Percentiles rank a stretch among this genome's conserved stretches.
phyloP scores from a whole-genome alignment of 805 yeast genomes.

The Dipodascopsis tothii region DNA sequence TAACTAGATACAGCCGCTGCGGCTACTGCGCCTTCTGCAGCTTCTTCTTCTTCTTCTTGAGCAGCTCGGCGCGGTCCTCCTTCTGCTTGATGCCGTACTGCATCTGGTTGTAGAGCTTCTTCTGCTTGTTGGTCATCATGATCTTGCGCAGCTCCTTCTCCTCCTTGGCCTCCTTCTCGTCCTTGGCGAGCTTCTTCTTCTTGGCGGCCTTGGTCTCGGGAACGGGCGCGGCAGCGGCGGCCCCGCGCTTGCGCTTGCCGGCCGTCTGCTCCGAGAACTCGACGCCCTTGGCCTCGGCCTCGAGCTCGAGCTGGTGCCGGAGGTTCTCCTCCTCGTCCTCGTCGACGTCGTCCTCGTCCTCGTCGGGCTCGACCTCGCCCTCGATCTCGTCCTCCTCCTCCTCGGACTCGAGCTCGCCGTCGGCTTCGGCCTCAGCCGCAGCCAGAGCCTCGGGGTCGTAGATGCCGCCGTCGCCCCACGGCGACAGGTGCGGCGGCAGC shows the following conservation, averaged over 20 bases:
- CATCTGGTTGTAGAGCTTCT: conserved; percentile 89
- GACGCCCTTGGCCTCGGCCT: conserved; percentile 84
- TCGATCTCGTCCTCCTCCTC: conserved; percentile 49
- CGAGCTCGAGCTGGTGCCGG: conserved; percentile 68
- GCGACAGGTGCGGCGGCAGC: conserved; percentile 92
- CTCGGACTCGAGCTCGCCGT: conserved; percentile 45
- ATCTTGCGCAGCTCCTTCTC: conserved; percentile 89
- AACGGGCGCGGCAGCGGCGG: conserved; percentile 11
- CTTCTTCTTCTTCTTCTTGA: conserved; percentile 62
- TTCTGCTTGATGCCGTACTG: conserved; percentile 81
- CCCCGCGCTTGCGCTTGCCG: conserved; percentile 34
- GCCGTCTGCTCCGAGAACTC: conserved; percentile 53
- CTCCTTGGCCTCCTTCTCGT: conserved; percentile 53
- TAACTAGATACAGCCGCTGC: too few species aligned
- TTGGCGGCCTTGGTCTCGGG: conserved; percentile 30
- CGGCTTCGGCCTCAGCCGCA: conserved; percentile 43
- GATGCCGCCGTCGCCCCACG: conserved; percentile 95
- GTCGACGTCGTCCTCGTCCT: conserved; percentile 20
- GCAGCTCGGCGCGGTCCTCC: conserved; percentile 62
- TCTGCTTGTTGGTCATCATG: conserved; percentile 97
- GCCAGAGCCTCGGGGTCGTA: conserved; percentile 71
- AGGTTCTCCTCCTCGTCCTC: conserved; percentile 44
- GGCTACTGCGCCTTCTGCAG: conserved; percentile 56
- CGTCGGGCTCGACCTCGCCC: conserved; percentile 41
- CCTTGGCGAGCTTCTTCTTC: conserved; percentile 29